Base-by-base conservation (phyloP, 192 early-diverging fungal species). In the Allomyces arbusculus region DNA sequence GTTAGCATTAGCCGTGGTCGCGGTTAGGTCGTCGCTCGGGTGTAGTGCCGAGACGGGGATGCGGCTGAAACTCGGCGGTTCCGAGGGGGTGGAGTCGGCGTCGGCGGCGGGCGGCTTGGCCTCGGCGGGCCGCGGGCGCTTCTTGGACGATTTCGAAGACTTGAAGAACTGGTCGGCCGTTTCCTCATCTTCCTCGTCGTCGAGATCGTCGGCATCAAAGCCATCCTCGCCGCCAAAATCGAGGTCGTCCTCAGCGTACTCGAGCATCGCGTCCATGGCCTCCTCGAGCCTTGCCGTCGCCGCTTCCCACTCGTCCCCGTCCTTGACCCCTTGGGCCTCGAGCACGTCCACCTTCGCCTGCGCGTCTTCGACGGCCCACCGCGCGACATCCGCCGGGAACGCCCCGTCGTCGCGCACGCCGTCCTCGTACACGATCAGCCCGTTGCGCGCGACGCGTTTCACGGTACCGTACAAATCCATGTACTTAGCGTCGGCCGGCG, bases 321-420 rank as follows among this genome's bases (percentile, higher is more conserved):
- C 33, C 33, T 3, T 40, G 33, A 40, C 33, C 33, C 33, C 33
- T 40, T 40, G 33, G 5, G 33, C 33, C 33, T 40, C 33, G 33
- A 40, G 33, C 33, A 7, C 33, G 33, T 40, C 33, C 33, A 44
- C 65, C 22, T 16, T 24, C 61, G 9, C 50, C 22, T 44, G 61
- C 67, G 23, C 24, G 24, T 44, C 44, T 9, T 43, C 25, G 66
- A 79, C 65, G 24, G 68, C 69, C 63, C 65, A 79, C 62, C 63
- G n/a, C 9, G 69, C 69, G 10, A 77, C 77, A 62, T 76, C 78
- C 10, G 10, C 24, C 14, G 33, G 22, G 23, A 65, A 61, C 8
- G 77, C 77, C 6, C 78, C 78, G 64, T 80, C 76, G 6, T 22
- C 70, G 16, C 76, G 67, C 55, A 50, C 43, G n/a, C 61, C 70